These are phyloP conservation scores for Acanthamoeba lenticulata DNA, from an alignment of 208 protist genomes.

Conservation along the genomic window DNA sequence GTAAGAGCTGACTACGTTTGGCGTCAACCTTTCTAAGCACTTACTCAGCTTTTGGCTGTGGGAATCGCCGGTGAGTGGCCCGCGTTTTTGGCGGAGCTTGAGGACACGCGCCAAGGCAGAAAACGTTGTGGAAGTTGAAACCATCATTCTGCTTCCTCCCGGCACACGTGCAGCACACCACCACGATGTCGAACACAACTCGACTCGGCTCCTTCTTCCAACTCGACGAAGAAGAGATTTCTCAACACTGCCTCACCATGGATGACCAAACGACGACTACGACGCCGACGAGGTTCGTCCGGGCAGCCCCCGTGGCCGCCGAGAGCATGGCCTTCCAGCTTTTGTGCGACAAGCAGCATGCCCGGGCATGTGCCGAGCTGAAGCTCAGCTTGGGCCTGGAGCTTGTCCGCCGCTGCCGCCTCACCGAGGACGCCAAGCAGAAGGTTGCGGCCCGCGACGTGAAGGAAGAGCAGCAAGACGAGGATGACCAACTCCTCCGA, in stretches of 20 bases:
- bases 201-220: no score
- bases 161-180: no score
- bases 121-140: no score
- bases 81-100: neutral
- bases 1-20: neutral
- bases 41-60: neutral
- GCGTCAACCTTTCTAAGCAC: neutral
- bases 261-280: neutral
- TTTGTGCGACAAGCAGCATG: neutral
- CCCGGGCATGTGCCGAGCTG: neutral
- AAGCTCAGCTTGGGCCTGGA: neutral
- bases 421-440: neutral
- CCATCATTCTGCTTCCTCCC: no score
- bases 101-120: neutral
- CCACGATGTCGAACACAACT: no score
- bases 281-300: no score
- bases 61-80: neutral
- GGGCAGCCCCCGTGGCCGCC: neutral
- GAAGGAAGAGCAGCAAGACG: neutral
- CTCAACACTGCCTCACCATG: no score
- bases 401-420: neutral
- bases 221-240: no score
- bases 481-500: neutral
- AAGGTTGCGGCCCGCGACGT: neutral
- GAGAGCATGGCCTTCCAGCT: slow-evolving; percentile 7